These are phyloP conservation scores for Tetradesmus obliquus DNA, from an alignment of 139 green algal genomes.

Conservation along the genomic window DNA sequence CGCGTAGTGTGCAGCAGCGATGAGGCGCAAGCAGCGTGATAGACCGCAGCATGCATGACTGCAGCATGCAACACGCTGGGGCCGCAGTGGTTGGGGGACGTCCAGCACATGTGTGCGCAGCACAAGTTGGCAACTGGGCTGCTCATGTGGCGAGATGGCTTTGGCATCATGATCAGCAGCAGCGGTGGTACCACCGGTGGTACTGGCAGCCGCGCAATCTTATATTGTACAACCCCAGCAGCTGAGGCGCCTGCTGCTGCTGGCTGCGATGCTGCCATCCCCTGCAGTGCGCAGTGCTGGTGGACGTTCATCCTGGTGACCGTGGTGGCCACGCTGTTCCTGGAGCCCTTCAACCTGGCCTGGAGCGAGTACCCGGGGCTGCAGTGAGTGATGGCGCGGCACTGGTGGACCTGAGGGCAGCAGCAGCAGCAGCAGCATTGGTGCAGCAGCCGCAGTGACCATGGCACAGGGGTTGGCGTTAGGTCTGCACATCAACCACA, in stretches of 20 bases:
- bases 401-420: neutral
- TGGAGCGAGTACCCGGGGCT: conserved; percentile 25
- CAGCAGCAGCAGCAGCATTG: neutral
- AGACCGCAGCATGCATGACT: too few species aligned
- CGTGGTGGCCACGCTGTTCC: conserved; percentile 26
- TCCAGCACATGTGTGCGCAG: too few species aligned
- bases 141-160: too few species aligned
- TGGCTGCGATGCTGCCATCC: neutral
- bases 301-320: conserved; percentile 38
- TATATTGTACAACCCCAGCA: too few species aligned
- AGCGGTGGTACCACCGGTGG: too few species aligned
- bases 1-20: neutral
- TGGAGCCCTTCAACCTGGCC: conserved; percentile 24
- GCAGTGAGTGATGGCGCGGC: neutral
- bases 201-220: too few species aligned
- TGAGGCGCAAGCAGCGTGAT: too few species aligned
- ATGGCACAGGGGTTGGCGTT: neutral
- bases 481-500: neutral
- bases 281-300: conserved; percentile 39
- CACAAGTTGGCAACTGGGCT: too few species aligned
- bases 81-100: too few species aligned
- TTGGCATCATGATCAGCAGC: too few species aligned
- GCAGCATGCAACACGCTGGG: too few species aligned
- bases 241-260: neutral
- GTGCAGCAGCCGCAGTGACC: neutral